Evolutionary conservation across 164 flowering plant species (phyloP).

Genomic region (Liriodendron chinense): DNA sequence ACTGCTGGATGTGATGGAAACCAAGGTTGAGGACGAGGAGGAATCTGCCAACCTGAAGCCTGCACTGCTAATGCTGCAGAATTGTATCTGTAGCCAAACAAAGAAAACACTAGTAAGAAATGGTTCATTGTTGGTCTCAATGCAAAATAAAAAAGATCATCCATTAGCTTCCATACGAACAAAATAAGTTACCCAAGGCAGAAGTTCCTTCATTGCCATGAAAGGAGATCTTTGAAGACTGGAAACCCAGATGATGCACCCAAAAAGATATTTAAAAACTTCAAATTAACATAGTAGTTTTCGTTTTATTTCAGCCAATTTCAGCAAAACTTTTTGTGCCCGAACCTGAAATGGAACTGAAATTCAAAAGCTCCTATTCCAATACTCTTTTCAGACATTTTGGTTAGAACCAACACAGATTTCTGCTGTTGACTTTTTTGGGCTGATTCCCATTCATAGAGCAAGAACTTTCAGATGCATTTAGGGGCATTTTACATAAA

Average conservation of each 20-base stretch:
- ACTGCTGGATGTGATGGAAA: constrained; percentile 52
- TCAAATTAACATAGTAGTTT: background rate
- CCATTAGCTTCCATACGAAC: background rate
- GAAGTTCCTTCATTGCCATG: background rate
- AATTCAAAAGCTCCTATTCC: no score
- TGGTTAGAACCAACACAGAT: no score
- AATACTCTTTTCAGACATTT: no score
- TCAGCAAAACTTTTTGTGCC: no score
- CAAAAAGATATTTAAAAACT: background rate
- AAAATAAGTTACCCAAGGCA: background rate
- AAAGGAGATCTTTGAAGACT: background rate
- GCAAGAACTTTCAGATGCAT: no score
- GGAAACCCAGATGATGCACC: background rate
- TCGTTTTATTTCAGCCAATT: no score
- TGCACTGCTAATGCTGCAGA: constrained; percentile 51
- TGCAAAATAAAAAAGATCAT: background rate
- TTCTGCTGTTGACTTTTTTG: no score
- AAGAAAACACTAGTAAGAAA: constrained; percentile 7
- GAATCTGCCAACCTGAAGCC: constrained; percentile 72
- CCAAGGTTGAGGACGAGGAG: constrained; percentile 87
- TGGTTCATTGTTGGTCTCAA: background rate
- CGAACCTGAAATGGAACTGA: no score
- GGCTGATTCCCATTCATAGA: no score
- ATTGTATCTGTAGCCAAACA: constrained; percentile 53
- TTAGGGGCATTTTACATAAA: no score